phyloP scores from a whole-genome alignment of 176 grass and related monocot genomes.

The Oryza longistaminata region DNA sequence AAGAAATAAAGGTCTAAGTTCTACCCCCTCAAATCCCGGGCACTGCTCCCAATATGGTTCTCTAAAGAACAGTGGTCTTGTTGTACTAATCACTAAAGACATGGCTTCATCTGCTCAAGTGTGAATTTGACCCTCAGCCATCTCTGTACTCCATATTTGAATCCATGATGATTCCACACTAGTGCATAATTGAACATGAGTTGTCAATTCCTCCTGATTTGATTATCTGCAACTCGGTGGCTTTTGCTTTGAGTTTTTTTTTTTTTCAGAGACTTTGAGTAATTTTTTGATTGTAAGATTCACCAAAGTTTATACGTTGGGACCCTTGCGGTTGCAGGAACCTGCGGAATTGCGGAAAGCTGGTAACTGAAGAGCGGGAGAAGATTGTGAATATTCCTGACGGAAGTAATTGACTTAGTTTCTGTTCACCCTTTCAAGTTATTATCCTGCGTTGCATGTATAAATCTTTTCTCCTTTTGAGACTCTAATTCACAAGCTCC shows the following conservation, averaged over 20 bases:
- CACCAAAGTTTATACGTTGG: background rate
- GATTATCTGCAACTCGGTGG: background rate
- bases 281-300: background rate
- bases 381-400: background rate
- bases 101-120: constrained; percentile 36
- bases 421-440: background rate
- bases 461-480: background rate
- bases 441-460: background rate
- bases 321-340: background rate
- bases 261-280: background rate
- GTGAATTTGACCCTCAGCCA: constrained; percentile 12
- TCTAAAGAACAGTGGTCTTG: constrained; percentile 27
- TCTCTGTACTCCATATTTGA: constrained; percentile 22
- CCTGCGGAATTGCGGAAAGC: background rate
- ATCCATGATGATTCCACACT: background rate
- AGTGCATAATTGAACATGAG: constrained; percentile 18
- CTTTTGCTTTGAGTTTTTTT: background rate
- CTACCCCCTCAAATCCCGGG: constrained; percentile 52
- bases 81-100: constrained; percentile 23
- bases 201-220: constrained; percentile 1
- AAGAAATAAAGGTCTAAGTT: constrained; percentile 54
- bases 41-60: constrained; percentile 39
- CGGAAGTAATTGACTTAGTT: background rate
- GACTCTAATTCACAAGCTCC: background rate
- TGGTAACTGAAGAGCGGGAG: background rate